These are phyloP conservation scores for Solanum tacnaense DNA, from an alignment of 257 asterid genomes.

Conservation along the genomic window DNA sequence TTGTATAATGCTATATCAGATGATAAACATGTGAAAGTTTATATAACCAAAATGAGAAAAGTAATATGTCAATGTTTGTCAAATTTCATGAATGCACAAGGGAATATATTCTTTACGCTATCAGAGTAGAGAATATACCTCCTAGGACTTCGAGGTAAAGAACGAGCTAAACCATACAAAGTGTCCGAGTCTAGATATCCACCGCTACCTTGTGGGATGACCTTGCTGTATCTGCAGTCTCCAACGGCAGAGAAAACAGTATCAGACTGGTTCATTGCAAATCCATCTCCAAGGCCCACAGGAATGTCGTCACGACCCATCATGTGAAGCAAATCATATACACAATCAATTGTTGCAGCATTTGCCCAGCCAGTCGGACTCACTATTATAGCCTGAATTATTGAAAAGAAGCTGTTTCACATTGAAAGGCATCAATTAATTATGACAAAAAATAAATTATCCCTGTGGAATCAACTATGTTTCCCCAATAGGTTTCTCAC, in stretches of 20 bases:
- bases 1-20: background rate
- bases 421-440: background rate
- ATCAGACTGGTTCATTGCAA: constrained; percentile 51
- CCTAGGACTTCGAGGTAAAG: constrained; percentile 64
- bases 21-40: background rate
- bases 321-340: constrained; percentile 82
- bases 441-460: too few species aligned
- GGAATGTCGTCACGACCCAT: constrained; percentile 92
- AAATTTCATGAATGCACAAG: background rate
- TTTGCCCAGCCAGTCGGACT: constrained; percentile 88
- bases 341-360: constrained; percentile 68
- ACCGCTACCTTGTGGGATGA: constrained; percentile 74
- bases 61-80: background rate
- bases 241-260: constrained; percentile 34
- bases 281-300: constrained; percentile 58
- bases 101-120: background rate
- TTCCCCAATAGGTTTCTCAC: too few species aligned
- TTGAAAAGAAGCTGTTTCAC: background rate
- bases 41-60: background rate
- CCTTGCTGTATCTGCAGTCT: constrained; percentile 61
- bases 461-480: too few species aligned
- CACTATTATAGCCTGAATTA: constrained; percentile 51
- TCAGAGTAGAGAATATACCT: constrained; percentile 24
- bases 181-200: constrained; percentile 83
- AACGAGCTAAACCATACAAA: constrained; percentile 62